Base-by-base conservation (phyloP, 345 rosid genomes). In the Eucalyptus pauciflora region DNA sequence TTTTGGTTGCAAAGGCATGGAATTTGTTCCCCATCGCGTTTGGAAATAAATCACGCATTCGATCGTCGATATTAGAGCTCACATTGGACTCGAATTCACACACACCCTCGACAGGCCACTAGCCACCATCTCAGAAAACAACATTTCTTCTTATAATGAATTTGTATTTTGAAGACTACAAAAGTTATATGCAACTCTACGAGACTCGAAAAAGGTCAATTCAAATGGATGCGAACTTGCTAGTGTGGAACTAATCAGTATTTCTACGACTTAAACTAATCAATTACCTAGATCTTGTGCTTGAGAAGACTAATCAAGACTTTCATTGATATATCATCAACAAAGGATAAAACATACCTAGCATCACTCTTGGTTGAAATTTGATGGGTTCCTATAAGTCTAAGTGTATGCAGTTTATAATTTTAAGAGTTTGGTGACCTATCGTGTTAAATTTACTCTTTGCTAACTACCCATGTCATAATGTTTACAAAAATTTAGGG, bases 31-130 rank as follows among this genome's bases (percentile, higher is more conserved):
- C 8, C 31, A 0, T 60, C 12, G 31, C 13, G 14, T 60, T 60
- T 25, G 69, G 8, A 60, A 60, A 27, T 31, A 60, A 27, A 60
- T 60, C 7, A 3, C 8, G 15, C 15, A 27, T 60, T 60, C 2
- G 16, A 22, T 56, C 13, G 3, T 25, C 0, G 0, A 7, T 27
- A 12, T 27, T 60, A 15, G 7, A 7, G 15, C 6, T 60, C 31
- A 12, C 14, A 25, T 60, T 1, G 69, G 4, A 27, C 69, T 27
- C 3, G 2, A 60, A 60, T 60, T 60, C 4, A 6, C 13, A 3
- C 3, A 0, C n/a, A 12, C 7, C 67, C 4, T 2, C 0, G 11
- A 12, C 0, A 4, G 27, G n/a, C n/a, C 15, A 25, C 58, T 52
- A 18, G 58, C 58, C 58, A 1, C 58, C 58, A 24, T 60, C 14